Percentiles rank a stretch among this genome's conserved stretches.
Conservation (phyloP, 2,329 filamentous ascomycete species). For the Colletotrichum godetiae region DNA sequence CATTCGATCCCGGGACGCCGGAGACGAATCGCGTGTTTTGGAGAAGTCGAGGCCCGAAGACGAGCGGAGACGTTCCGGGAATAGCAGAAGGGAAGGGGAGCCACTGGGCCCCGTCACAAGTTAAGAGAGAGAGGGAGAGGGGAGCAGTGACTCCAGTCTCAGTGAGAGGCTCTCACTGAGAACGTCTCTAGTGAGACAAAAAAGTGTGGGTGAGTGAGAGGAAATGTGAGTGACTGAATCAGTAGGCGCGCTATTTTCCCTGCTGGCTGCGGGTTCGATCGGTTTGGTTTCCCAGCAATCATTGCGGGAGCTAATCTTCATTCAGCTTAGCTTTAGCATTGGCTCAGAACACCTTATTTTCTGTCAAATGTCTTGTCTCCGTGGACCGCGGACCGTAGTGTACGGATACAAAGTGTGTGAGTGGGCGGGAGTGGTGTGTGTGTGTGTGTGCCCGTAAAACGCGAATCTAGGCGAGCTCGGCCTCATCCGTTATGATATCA, state of each 20-base stretch:
- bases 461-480: background rate
- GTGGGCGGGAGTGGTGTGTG: background rate
- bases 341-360: constrained; percentile 13
- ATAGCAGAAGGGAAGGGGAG: constrained; percentile 4
- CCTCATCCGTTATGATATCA: constrained; percentile 23
- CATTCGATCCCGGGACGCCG: constrained; percentile 20
- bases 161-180: background rate
- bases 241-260: constrained; percentile 4
- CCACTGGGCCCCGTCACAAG: background rate
- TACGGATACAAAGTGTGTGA: background rate
- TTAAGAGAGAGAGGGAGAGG: background rate
- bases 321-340: background rate
- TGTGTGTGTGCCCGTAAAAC: background rate
- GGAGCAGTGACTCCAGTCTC: background rate
- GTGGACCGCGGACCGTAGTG: background rate
- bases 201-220: background rate
- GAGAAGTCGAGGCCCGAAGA: constrained; percentile 14
- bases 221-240: background rate
- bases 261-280: constrained; percentile 1
- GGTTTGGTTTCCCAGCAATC: background rate
- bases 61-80: constrained; percentile 25
- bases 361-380: background rate
- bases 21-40: constrained; percentile 24
- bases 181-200: background rate
- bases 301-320: constrained; percentile 4